Conservation (phyloP, 2,329 filamentous ascomycete genomes). For the Periconia macrospinosa region DNA sequence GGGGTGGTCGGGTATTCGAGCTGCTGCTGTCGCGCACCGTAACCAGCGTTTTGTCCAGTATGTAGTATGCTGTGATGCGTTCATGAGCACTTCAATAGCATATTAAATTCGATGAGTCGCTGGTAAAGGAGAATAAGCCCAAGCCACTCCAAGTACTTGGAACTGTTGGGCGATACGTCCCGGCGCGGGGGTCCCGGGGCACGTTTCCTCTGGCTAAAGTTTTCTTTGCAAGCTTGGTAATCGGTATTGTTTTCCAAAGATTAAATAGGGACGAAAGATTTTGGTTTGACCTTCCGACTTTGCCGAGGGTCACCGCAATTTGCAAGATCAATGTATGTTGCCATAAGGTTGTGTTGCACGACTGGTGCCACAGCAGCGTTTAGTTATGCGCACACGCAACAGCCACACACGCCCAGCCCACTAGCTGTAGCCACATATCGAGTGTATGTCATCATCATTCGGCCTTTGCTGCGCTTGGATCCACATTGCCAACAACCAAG, state of each 20-base stretch:
- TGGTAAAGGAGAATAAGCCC: background rate
- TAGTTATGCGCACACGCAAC: background rate
- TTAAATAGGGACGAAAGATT: background rate
- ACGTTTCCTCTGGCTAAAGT: background rate
- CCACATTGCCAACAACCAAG: background rate
- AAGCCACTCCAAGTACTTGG: background rate
- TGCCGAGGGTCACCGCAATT: background rate
- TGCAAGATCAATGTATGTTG: background rate
- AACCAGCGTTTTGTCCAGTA: background rate
- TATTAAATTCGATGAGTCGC: background rate
- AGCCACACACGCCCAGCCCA: background rate
- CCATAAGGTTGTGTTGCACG: background rate
- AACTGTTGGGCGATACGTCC: background rate
- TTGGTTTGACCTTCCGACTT: background rate
- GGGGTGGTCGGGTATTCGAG: background rate
- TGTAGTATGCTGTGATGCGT: background rate
- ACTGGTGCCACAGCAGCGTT: background rate
- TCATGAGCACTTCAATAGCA: background rate
- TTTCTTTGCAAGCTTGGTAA: background rate
- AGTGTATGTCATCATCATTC: background rate
- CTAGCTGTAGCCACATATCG: background rate
- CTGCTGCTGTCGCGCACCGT: background rate
- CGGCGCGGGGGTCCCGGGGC: too few relatives aligned
- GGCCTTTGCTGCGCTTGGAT: background rate
- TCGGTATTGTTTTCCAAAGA: background rate